Percentiles rank a stretch among this genome's conserved stretches.
Evolutionary conservation across 495 filamentous ascomycete genomes (phyloP).

Genomic region (Penicillium chermesinum): DNA sequence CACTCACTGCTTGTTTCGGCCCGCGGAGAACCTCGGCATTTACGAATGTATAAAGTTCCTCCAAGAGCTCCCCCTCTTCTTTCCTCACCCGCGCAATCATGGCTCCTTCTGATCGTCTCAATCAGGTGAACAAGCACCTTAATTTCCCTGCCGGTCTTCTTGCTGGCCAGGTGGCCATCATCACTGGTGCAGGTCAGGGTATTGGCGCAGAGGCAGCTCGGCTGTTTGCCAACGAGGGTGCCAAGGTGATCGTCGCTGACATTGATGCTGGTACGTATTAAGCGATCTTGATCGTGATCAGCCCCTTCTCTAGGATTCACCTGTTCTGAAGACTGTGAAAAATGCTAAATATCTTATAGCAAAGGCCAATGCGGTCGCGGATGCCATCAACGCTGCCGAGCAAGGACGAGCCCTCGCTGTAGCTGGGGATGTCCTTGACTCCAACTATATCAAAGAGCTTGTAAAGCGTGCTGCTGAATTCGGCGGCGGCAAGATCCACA

Average conservation of each 20-base stretch:
- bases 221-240: slow-evolving; percentile 80
- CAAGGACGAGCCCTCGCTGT: slow-evolving; percentile 64
- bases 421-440: slow-evolving; percentile 66
- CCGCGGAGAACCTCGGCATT: slow-evolving; percentile 28
- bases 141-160: slow-evolving; percentile 76
- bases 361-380: slow-evolving; percentile 59
- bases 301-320: background rate
- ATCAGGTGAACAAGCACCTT: slow-evolving; percentile 68
- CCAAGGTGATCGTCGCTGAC: slow-evolving; percentile 76
- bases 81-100: slow-evolving; percentile 14
- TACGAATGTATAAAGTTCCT: slow-evolving; percentile 19
- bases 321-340: no score
- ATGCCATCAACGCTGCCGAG: slow-evolving; percentile 56
- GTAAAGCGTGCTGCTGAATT: slow-evolving; percentile 72
- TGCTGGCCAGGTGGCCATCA: slow-evolving; percentile 74
- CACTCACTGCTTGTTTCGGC: slow-evolving; percentile 28
- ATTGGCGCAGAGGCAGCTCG: slow-evolving; percentile 80
- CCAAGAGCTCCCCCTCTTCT: slow-evolving; percentile 5
- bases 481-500: slow-evolving; percentile 79
- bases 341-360: slow-evolving; percentile 26
- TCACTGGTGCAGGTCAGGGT: slow-evolving; percentile 83
- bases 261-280: slow-evolving; percentile 60
- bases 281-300: background rate
- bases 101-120: slow-evolving; percentile 48
- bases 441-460: slow-evolving; percentile 58